Conservation (phyloP, 2,329 filamentous ascomycete genomes). For the Xylariaceae sp. region DNA sequence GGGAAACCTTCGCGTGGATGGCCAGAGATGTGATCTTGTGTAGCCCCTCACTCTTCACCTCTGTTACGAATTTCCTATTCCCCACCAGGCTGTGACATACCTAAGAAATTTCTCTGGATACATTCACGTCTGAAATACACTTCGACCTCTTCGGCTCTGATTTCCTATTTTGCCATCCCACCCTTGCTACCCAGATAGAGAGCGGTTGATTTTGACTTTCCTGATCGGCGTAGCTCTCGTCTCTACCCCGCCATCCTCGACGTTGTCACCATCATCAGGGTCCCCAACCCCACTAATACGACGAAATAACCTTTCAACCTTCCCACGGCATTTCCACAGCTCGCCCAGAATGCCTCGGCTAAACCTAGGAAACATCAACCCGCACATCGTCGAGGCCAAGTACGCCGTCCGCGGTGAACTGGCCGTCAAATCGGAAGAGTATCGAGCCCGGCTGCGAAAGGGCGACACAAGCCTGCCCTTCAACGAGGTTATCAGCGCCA, state of each 20-base stretch:
- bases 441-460: conserved; percentile 69
- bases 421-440: conserved; percentile 88
- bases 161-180: too few species aligned
- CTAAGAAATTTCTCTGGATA: too few species aligned
- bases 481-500: conserved; percentile 87
- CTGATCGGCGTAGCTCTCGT: too few species aligned
- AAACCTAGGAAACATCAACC: conserved; percentile 87
- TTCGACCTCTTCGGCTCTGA: too few species aligned
- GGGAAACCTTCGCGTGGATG: too few species aligned
- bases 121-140: too few species aligned
- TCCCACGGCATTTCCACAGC: conserved; percentile 17
- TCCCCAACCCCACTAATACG: background rate
- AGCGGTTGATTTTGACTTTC: too few species aligned
- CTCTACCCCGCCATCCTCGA: conserved; percentile 1
- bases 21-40: too few species aligned
- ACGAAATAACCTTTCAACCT: background rate
- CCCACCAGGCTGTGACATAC: too few species aligned
- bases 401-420: conserved; percentile 97
- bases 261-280: background rate
- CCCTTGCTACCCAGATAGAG: too few species aligned
- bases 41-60: too few species aligned
- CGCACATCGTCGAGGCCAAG: conserved; percentile 78
- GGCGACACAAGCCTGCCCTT: conserved; percentile 70
- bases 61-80: too few species aligned
- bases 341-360: conserved; percentile 45